Percentiles rank a stretch among this genome's conserved stretches.
Conservation (phyloP, 2,329 filamentous ascomycete species). For the Bipolaris victoriae region DNA sequence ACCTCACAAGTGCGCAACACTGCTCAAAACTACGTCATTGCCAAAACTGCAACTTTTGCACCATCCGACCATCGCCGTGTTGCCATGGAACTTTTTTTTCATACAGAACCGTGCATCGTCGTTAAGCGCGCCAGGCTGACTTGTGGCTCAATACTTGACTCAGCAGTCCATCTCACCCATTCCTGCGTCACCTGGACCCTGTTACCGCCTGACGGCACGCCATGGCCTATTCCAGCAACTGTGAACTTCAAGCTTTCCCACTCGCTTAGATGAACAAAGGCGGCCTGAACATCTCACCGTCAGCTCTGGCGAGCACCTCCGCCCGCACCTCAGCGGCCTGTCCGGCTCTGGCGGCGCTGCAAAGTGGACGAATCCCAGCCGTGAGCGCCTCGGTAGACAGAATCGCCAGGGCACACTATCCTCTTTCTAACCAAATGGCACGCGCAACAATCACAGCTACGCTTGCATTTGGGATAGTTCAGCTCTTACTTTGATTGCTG, state of each 20-base stretch:
- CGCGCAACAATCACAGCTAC: slow-evolving; percentile 1
- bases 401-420: background rate
- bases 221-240: slow-evolving; percentile 8
- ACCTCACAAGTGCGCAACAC: background rate
- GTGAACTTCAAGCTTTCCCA: background rate
- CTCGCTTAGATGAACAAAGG: slow-evolving; percentile 2
- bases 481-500: background rate
- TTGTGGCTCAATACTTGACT: slow-evolving; percentile 36
- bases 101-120: background rate
- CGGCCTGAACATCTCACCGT: slow-evolving; percentile 2
- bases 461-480: background rate
- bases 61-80: background rate
- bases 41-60: background rate
- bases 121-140: slow-evolving; percentile 9
- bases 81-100: background rate
- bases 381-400: background rate
- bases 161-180: slow-evolving; percentile 32
- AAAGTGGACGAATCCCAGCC: background rate
- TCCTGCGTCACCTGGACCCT: slow-evolving; percentile 27
- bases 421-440: background rate
- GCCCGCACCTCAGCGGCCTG: slow-evolving; percentile 4
- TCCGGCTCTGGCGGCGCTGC: slow-evolving; percentile 1
- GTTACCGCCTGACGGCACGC: slow-evolving; percentile 13
- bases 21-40: slow-evolving; percentile 5
- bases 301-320: slow-evolving; percentile 2